A percentile compares a stretch with the other conserved stretches of the same genome.
These are phyloP conservation scores for Aspergillus transmontanensis DNA, from an alignment of 2,329 filamentous ascomycete species.

Conservation along the genomic window DNA sequence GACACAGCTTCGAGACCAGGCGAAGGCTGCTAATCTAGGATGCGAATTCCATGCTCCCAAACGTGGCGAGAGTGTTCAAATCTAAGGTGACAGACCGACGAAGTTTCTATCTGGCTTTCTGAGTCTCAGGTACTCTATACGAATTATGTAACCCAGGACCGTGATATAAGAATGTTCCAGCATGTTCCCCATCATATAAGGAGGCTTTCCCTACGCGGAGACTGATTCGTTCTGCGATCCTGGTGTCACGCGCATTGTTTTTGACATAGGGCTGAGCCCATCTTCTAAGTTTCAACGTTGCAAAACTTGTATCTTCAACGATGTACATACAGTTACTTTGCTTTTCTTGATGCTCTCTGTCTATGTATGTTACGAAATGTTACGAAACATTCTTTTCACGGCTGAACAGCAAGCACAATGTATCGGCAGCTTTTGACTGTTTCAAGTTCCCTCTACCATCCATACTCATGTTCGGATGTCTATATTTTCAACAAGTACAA, in stretches of 20 bases:
- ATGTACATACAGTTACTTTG: neutral
- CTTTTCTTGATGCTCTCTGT: neutral
- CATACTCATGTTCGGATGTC: neutral
- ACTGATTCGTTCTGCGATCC: neutral
- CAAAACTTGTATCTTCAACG: neutral
- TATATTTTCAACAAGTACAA: neutral
- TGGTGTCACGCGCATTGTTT: neutral
- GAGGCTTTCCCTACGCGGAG: neutral
- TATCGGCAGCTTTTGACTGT: neutral
- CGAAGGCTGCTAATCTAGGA: constrained; percentile 67
- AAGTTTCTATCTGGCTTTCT: neutral
- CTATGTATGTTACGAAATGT: neutral
- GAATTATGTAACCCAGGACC: neutral
- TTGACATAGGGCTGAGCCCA: neutral
- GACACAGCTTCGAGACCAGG: constrained; percentile 67
- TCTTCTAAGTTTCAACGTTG: neutral
- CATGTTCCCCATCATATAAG: neutral
- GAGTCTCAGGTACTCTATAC: neutral
- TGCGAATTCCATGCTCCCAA: constrained; percentile 77
- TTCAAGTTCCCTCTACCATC: neutral
- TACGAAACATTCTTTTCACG: neutral
- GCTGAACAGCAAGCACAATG: neutral
- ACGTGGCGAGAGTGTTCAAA: constrained; percentile 61
- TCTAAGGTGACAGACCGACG: constrained; percentile 26
- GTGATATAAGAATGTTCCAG: neutral